Base-by-base conservation (phyloP, 2,329 filamentous ascomycete genomes). In the Byssothecium circinans region DNA sequence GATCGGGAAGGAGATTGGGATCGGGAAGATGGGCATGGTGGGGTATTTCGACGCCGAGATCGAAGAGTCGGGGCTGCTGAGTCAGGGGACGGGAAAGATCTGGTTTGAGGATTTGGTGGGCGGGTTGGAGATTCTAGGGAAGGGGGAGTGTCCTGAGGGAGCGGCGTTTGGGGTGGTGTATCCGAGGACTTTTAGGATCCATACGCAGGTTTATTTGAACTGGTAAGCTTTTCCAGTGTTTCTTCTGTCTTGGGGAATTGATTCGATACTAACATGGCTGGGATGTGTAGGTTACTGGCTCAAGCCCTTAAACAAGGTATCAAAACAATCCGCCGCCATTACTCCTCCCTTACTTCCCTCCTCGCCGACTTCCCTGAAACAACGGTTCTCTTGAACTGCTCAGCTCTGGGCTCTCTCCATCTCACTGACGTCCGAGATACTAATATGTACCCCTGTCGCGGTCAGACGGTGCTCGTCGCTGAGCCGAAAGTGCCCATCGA, bases 341-440 rank as follows among this genome's bases (percentile, higher is more conserved):
- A 74, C 40, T 70, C 74, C 14, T 88, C 96, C 65, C 79, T 97
- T 46, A 70, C 76, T 0, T 84, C 94, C 15, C 88, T 90, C 0
- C 77, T 82, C 0, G 54, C 60, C 1, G 69, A 84, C 30, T 84
- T 88, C 61, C 78, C 83, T 50, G 74, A 76, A 0, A 85, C 85
- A 1, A 83, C 88, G 54, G 70, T 95, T 2, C 75, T 96, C 1
- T 75, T 97, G 57, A 97, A 97, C 67, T 88, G 89, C 58, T 91
- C 91, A 0, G 94, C 91, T 0, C 75, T 97, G 4, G 82, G 87
- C 8, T 86, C 91, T 0, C 80, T 81, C 35, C 83, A 80, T 43
- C 82, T 97, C 1, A 88, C 87, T n/a, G 94, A 94, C 33, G 91
- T 97, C 0, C 76, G 81, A 65, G 92, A 97, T 64, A 73, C 75